A percentile compares a stretch with the other conserved stretches of the same genome.
Evolutionary conservation across 495 filamentous ascomycete species (phyloP).

Genomic region (Patellaria atrata): DNA sequence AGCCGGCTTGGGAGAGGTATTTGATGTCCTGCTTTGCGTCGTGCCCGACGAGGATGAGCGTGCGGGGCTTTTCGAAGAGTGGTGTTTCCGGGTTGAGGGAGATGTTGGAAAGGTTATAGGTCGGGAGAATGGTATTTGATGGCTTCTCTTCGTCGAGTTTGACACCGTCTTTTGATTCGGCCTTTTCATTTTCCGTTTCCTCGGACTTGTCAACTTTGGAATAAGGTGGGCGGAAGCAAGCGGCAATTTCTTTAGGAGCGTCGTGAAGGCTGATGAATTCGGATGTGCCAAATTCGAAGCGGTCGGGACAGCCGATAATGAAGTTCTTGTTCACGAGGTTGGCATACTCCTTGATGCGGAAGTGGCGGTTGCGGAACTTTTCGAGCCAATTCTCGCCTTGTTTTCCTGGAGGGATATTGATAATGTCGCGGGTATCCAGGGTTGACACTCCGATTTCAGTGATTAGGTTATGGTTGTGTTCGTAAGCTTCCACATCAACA

Average conservation of each 20-base stretch:
- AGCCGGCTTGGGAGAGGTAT: slow-evolving; percentile 47
- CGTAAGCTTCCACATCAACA: slow-evolving; percentile 72
- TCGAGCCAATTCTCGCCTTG: slow-evolving; percentile 47
- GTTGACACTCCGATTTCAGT: slow-evolving; percentile 79
- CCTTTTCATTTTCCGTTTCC: not conserved
- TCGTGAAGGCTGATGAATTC: slow-evolving; percentile 28
- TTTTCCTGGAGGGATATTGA: slow-evolving; percentile 40
- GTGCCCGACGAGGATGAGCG: slow-evolving; percentile 69
- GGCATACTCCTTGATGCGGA: slow-evolving; percentile 56
- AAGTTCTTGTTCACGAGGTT: slow-evolving; percentile 48
- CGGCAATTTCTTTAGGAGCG: slow-evolving; percentile 29
- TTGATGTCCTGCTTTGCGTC: slow-evolving; percentile 48
- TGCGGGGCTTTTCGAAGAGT: slow-evolving; percentile 28
- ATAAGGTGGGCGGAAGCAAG: slow-evolving; percentile 38
- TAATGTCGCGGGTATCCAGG: slow-evolving; percentile 55
- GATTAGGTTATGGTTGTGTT: slow-evolving; percentile 43
- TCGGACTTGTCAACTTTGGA: slow-evolving; percentile 12
- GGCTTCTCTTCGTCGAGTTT: slow-evolving; percentile 4
- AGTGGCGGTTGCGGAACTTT: slow-evolving; percentile 54
- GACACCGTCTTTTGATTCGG: not conserved
- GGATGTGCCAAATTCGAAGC: slow-evolving; percentile 54
- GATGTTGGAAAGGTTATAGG: slow-evolving; percentile 1
- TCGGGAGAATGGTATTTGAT: slow-evolving; percentile 1
- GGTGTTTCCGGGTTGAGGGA: slow-evolving; percentile 2
- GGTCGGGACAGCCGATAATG: slow-evolving; percentile 53